A percentile compares a stretch with the other conserved stretches of the same genome.
These are phyloP conservation scores for Arbutus unedo DNA, from an alignment of 148 eudicot genomes.

Conservation along the genomic window DNA sequence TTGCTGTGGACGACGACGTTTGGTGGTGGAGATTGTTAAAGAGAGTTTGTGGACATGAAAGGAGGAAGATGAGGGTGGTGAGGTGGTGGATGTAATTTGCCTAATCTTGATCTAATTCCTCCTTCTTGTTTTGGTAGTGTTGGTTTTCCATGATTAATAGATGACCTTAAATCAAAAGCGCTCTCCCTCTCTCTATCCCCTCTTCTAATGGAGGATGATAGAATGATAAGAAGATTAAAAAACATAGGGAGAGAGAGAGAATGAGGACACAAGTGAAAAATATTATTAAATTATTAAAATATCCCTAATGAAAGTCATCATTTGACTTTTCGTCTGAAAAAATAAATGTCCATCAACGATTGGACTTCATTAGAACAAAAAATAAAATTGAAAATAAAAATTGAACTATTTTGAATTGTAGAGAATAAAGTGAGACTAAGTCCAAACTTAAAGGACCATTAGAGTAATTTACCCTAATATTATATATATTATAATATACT, in stretches of 20 bases:
- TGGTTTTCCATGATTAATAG: slow-evolving; percentile 30
- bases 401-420: too few relatives aligned
- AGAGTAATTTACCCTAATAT: too few relatives aligned
- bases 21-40: slow-evolving; percentile 38
- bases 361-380: too few relatives aligned
- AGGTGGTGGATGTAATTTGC: not conserved
- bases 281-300: too few relatives aligned
- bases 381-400: too few relatives aligned
- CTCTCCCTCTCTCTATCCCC: not conserved
- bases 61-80: slow-evolving; percentile 37
- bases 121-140: slow-evolving; percentile 11
- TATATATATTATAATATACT: too few relatives aligned
- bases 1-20: not conserved
- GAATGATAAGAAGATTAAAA: slow-evolving; percentile 4
- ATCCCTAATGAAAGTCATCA: too few relatives aligned
- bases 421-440: too few relatives aligned
- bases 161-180: too few relatives aligned
- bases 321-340: too few relatives aligned
- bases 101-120: slow-evolving; percentile 4
- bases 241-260: slow-evolving; percentile 15
- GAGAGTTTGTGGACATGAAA: slow-evolving; percentile 46
- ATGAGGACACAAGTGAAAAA: not conserved
- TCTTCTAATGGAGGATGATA: not conserved
- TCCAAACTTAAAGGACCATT: too few relatives aligned
- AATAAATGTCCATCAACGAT: too few relatives aligned